Conservation (phyloP, 345 rosid genomes). For the Hibiscus mutabilis region DNA sequence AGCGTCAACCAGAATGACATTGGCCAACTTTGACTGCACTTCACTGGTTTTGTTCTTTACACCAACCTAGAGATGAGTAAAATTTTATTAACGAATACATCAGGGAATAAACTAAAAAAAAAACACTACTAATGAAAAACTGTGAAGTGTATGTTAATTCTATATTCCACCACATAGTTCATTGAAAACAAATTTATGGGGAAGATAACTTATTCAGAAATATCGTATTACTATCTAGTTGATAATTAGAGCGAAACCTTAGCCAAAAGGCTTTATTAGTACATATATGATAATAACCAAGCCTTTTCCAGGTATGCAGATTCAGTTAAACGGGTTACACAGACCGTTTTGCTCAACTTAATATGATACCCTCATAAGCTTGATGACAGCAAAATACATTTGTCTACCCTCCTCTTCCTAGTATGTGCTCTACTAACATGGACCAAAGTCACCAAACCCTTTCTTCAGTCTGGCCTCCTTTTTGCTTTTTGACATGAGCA, state of each 20-base stretch:
- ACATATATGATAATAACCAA: not conserved
- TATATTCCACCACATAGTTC: not conserved
- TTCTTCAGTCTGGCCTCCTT: too few relatives aligned
- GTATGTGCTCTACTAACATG: too few relatives aligned
- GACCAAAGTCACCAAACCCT: too few relatives aligned
- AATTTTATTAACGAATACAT: constrained; percentile 8
- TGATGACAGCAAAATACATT: not conserved
- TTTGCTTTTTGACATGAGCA: not conserved
- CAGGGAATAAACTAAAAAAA: not conserved
- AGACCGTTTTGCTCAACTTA: not conserved
- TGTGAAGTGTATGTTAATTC: not conserved
- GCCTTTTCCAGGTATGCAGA: not conserved
- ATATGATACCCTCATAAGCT: not conserved
- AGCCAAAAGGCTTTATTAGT: not conserved
- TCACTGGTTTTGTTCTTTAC: constrained; percentile 73
- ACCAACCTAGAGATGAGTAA: constrained; percentile 56
- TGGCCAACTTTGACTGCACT: constrained; percentile 31
- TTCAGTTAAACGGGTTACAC: not conserved
- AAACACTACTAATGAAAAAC: not conserved
- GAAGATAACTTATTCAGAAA: not conserved
- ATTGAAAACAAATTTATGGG: not conserved
- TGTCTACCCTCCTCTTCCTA: not conserved
- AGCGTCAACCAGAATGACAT: constrained; percentile 46
- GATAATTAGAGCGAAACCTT: not conserved
- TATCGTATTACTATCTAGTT: not conserved